A percentile compares a stretch with the other conserved stretches of the same genome.
These are phyloP conservation scores for Hanseniaspora meyeri DNA, from an alignment of 805 yeast species.

Conservation along the genomic window DNA sequence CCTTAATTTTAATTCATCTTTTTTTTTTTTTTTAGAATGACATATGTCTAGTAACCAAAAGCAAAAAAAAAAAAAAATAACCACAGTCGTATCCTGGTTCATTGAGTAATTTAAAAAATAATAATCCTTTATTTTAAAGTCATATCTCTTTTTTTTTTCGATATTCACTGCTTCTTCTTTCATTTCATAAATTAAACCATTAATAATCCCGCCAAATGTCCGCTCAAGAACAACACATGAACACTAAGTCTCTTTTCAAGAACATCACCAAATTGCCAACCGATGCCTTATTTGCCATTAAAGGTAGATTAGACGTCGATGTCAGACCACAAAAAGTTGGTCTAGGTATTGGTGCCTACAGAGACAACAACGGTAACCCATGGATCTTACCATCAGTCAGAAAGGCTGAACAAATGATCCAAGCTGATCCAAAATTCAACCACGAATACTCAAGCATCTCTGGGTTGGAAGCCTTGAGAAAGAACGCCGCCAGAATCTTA, in stretches of 20 bases:
- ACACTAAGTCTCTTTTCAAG: conserved; percentile 27
- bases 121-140: background rate
- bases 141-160: no score
- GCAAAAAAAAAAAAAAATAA: background rate
- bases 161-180: no score
- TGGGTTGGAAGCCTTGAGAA: conserved; percentile 57
- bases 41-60: background rate
- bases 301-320: conserved; percentile 52
- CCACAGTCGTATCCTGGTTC: no score
- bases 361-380: conserved; percentile 79
- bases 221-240: conserved; percentile 24
- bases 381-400: conserved; percentile 71
- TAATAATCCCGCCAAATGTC: background rate
- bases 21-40: background rate
- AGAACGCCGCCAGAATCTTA: conserved; percentile 61
- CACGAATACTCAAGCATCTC: conserved; percentile 83
- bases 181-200: no score
- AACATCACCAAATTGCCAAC: conserved; percentile 58
- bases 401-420: conserved; percentile 54
- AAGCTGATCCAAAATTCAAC: conserved; percentile 48
- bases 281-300: conserved; percentile 77
- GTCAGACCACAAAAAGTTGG: conserved; percentile 59
- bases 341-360: conserved; percentile 86
- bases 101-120: background rate
- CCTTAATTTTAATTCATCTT: background rate